Percentiles rank a stretch among this genome's conserved stretches.
These are phyloP conservation scores for Tolypocladium capitatum DNA, from an alignment of 2,329 filamentous ascomycete species.

Conservation along the genomic window DNA sequence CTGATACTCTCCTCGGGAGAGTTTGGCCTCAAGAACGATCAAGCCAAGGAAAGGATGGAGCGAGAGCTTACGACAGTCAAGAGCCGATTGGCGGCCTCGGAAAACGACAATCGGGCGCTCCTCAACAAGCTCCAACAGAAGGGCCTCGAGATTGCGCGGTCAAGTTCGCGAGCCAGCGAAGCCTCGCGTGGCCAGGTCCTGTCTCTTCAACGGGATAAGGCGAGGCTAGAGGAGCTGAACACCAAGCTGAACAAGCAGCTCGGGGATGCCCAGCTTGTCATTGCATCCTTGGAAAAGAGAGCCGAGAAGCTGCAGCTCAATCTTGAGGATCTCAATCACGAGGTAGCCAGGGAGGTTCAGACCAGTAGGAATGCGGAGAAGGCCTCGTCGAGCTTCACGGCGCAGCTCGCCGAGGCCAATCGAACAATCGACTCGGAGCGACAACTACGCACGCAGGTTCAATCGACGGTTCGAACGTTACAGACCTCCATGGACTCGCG, in stretches of 20 bases:
- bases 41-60: conserved; percentile 86
- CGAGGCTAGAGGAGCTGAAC: conserved; percentile 70
- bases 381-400: conserved; percentile 61
- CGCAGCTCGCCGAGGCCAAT: conserved; percentile 80
- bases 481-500: conserved; percentile 67
- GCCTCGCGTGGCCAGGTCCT: conserved; percentile 65
- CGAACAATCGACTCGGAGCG: conserved; percentile 82
- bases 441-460: conserved; percentile 72
- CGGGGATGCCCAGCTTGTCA: conserved; percentile 69
- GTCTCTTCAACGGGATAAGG: conserved; percentile 70
- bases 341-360: conserved; percentile 82
- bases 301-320: conserved; percentile 82
- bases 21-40: conserved; percentile 80
- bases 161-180: conserved; percentile 74
- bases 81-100: conserved; percentile 76
- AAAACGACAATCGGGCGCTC: conserved; percentile 91
- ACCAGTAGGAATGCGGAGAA: conserved; percentile 84
- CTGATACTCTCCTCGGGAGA: conserved; percentile 80
- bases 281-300: conserved; percentile 81
- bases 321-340: conserved; percentile 84
- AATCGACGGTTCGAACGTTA: conserved; percentile 69
- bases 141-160: conserved; percentile 87
- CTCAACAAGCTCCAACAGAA: conserved; percentile 97
- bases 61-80: conserved; percentile 84
- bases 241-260: conserved; percentile 70